Conservation (phyloP, 371 early-diverging fungal species). For the Lichtheimia corymbifera region DNA sequence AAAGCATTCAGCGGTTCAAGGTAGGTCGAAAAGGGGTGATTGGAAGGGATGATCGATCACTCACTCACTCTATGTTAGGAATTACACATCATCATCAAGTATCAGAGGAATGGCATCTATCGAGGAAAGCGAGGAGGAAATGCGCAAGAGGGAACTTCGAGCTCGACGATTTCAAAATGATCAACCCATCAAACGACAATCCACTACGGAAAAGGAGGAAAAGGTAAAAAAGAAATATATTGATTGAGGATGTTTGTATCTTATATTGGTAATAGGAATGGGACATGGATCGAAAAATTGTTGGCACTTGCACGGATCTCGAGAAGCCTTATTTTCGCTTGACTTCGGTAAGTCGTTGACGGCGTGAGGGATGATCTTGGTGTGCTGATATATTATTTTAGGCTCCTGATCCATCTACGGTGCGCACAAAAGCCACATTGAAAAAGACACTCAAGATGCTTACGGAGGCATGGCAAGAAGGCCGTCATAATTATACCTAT, state of each 20-base stretch:
- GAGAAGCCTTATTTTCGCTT: constrained; percentile 87
- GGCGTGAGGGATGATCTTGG: too few species aligned
- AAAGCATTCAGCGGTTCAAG: too few species aligned
- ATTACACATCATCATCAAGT: too few species aligned
- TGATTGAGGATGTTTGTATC: not conserved
- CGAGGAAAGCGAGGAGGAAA: constrained; percentile 2
- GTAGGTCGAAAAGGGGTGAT: too few species aligned
- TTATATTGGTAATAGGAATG: not conserved
- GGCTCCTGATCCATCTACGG: constrained; percentile 86
- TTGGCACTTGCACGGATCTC: constrained; percentile 78
- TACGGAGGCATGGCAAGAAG: constrained; percentile 70
- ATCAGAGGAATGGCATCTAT: too few species aligned
- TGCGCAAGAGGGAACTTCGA: constrained; percentile 13
- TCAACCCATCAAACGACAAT: constrained; percentile 9
- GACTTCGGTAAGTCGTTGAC: constrained; percentile 62
- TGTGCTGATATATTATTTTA: constrained; percentile 15
- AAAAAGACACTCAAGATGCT: constrained; percentile 69
- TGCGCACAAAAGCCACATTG: constrained; percentile 77
- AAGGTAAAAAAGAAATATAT: not conserved
- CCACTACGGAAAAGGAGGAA: not conserved
- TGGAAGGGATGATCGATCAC: too few species aligned
- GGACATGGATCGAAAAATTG: constrained; percentile 40
- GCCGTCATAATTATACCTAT: constrained; percentile 73
- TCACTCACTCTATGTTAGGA: too few species aligned
- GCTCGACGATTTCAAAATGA: constrained; percentile 33